A percentile compares a stretch with the other conserved stretches of the same genome.
These are phyloP conservation scores for Magnolia sinica DNA, from an alignment of 164 flowering plant genomes.

Conservation along the genomic window DNA sequence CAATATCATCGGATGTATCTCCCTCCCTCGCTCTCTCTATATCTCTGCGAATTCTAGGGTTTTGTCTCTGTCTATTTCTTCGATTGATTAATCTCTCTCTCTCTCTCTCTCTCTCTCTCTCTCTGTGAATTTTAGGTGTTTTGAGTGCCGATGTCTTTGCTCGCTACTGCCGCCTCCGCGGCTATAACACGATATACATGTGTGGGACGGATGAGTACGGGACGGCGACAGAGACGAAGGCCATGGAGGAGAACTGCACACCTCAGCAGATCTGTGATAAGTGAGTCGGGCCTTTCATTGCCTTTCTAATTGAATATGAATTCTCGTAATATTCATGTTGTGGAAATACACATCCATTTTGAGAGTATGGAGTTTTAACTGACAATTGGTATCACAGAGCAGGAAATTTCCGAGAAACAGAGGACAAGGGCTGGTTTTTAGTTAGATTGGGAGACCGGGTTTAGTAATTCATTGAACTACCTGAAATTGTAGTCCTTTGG, in stretches of 20 bases:
- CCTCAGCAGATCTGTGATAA: constrained; percentile 75
- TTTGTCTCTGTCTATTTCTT: neutral
- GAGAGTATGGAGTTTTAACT: too few species aligned
- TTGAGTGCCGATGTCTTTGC: constrained; percentile 84
- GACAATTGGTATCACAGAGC: too few species aligned
- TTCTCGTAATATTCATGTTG: neutral
- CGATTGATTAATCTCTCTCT: neutral
- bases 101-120: constrained; percentile 4
- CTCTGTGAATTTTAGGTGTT: constrained; percentile 37
- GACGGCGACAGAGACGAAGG: constrained; percentile 76
- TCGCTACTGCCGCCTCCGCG: constrained; percentile 61
- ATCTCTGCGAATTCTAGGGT: neutral
- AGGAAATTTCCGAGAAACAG: too few species aligned
- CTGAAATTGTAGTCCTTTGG: too few species aligned
- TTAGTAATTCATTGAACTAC: too few species aligned
- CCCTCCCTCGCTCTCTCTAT: constrained; percentile 6
- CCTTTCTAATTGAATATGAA: neutral
- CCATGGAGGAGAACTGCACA: constrained; percentile 68
- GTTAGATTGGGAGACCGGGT: too few species aligned
- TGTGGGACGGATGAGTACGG: constrained; percentile 87
- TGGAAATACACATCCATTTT: neutral
- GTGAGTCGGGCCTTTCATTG: constrained; percentile 27
- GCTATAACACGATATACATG: constrained; percentile 55
- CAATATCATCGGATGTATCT: constrained; percentile 68
- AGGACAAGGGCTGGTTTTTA: too few species aligned